Evolutionary conservation across 2,329 filamentous ascomycete genomes (phyloP), one percentile per base, ranked within the genome.

Genomic region (Tolypocladium amazonense): DNA sequence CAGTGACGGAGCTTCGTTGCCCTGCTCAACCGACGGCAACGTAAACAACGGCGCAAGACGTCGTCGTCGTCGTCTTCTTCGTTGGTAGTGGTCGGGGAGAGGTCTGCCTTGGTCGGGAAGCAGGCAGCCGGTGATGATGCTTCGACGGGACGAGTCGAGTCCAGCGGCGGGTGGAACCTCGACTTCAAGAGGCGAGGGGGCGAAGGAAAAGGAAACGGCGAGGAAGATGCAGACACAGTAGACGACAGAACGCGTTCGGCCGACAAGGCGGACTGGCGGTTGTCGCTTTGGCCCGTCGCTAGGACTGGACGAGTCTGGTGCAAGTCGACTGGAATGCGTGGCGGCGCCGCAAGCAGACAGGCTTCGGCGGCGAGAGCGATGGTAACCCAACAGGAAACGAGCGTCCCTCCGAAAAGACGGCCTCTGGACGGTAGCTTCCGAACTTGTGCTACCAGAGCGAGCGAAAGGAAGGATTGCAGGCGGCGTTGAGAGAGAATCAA

Each of bases 311-410:
- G 25, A 47, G 45, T 30, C 45, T 50, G 47, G 47, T 12, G 27
- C 47, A 4, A 15, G 27, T n/a, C 23, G 47, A 52, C 63, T 62
- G 63, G 63, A 65, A 65, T 64, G 62, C 57, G 47, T 63, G 58
- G 39, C 37, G 45, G 60, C 39, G 47, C 61, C 58, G 62, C 57
- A 62, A 61, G 60, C 58, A 61, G 61, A 50, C 55, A 54, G 47
- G 47, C 25, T 52, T 33, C 25, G 18, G 15, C 27, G 20, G 47
- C 47, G 25, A 30, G 27, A 37, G 14, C 35, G 25, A 30, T 30
- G 12, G 47, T 27, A 30, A 30, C 25, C 45, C 45, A 50, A 50
- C 25, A 50, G n/a, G 7, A 27, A 50, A 50, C 47, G 47, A 33
- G 27, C 27, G 47, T 27, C 47, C 27, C 27, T 52, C 27, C 25